Evolutionary conservation across 495 filamentous ascomycete genomes (phyloP).

Genomic region (Pyronema omphalodes): DNA sequence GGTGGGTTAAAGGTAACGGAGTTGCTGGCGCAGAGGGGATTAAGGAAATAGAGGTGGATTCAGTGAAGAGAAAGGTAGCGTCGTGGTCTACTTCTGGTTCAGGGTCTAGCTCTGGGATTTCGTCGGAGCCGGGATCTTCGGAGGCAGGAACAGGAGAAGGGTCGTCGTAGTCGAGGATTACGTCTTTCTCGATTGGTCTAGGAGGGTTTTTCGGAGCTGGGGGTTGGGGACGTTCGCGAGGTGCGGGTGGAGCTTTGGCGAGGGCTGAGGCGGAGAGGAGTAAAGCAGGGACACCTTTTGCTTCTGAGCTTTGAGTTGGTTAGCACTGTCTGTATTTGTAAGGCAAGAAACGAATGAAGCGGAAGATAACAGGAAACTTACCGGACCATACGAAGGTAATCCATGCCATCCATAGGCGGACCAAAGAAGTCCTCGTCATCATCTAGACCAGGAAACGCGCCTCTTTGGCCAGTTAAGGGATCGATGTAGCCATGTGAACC

Average conservation of each 20-base stretch:
- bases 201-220: background rate
- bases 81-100: slow-evolving; percentile 3
- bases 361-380: slow-evolving; percentile 30
- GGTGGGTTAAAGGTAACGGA: slow-evolving; percentile 10
- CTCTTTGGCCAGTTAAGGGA: slow-evolving; percentile 53
- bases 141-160: slow-evolving; percentile 2
- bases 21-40: slow-evolving; percentile 2
- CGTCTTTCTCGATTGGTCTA: slow-evolving; percentile 4
- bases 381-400: slow-evolving; percentile 67
- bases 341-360: slow-evolving; percentile 7
- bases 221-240: background rate
- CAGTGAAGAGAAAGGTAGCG: background rate
- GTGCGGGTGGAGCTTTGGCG: slow-evolving; percentile 7
- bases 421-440: slow-evolving; percentile 38
- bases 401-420: slow-evolving; percentile 43
- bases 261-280: slow-evolving; percentile 25
- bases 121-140: slow-evolving; percentile 14
- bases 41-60: slow-evolving; percentile 1
- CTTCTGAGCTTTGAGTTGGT: slow-evolving; percentile 42
- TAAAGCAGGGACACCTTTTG: slow-evolving; percentile 47
- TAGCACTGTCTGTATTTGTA: slow-evolving; percentile 8
- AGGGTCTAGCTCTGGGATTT: slow-evolving; percentile 9
- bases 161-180: slow-evolving; percentile 11
- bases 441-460: slow-evolving; percentile 61
- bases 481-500: slow-evolving; percentile 33